A percentile compares a stretch with the other conserved stretches of the same genome.
Evolutionary conservation across 129 eudicot species (phyloP).

Genomic region (Arctium lappa): DNA sequence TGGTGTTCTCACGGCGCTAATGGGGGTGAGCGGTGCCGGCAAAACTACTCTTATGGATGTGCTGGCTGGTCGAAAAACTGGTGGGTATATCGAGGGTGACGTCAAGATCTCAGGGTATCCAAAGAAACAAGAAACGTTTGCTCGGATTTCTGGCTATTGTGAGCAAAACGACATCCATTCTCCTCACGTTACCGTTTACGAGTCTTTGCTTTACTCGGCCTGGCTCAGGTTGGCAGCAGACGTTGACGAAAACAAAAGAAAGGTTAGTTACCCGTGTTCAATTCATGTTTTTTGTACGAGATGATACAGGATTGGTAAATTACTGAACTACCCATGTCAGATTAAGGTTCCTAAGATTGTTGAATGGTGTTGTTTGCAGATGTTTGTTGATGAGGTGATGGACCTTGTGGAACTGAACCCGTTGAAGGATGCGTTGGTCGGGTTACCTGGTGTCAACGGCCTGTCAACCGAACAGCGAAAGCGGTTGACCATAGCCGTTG

Average conservation of each 20-base stretch:
- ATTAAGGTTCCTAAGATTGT: background rate
- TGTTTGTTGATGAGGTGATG: constrained; percentile 83
- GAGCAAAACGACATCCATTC: constrained; percentile 94
- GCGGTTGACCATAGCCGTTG: constrained; percentile 72
- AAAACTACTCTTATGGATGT: constrained; percentile 96
- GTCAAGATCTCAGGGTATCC: constrained; percentile 75
- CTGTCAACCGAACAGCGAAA: constrained; percentile 83
- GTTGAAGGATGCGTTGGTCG: constrained; percentile 56
- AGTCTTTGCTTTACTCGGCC: constrained; percentile 75
- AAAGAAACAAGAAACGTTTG: constrained; percentile 80
- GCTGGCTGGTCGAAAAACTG: constrained; percentile 82
- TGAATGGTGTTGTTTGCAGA: constrained; percentile 29
- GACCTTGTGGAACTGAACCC: constrained; percentile 69
- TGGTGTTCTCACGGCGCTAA: constrained; percentile 85
- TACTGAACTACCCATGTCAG: background rate
- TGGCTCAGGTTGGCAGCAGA: constrained; percentile 77
- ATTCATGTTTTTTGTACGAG: background rate
- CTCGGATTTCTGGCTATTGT: constrained; percentile 84
- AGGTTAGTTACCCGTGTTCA: constrained; percentile 36
- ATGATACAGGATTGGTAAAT: too few relatives aligned
- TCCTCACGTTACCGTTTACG: constrained; percentile 80
- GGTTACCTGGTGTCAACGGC: constrained; percentile 81
- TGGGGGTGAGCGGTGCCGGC: constrained; percentile 98
- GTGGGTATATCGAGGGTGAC: constrained; percentile 74
- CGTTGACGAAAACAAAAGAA: constrained; percentile 53